Base-by-base conservation (phyloP, 768 basidiomycete genomes). In the Hygrocybe coccinea region DNA sequence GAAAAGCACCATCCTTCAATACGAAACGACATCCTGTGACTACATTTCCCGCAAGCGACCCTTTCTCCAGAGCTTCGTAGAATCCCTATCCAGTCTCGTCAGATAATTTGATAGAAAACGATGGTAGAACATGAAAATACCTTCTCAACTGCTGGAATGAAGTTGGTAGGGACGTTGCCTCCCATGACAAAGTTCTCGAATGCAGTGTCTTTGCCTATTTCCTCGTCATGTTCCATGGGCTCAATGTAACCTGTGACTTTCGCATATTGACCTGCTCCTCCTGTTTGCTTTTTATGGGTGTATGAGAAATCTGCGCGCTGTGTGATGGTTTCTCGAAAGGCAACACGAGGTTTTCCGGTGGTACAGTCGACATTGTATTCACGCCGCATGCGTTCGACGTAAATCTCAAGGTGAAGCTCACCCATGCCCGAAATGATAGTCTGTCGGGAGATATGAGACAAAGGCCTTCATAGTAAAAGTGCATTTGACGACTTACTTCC, bases 391-490 rank as follows among this genome's bases (percentile, higher is more conserved):
- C 97, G 91, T 69, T 99, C 97, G 57, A 97, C 94, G 73, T 99
- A 98, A 66, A 99, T 95, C 66, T 99, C 97, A 21, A 99, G 82
- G 68, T 99, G 97, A 15, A 99, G 83, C 70, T 99, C 97, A 22
- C 97, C 97, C 97, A 99, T 99, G 19, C 97, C 97, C 29, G 95
- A 97, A 61, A 99, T 97, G 70, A 99, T 98, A 14, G 95, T 98
- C 91, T 94, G 25, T 14, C 14, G 3, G 49, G 19, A n/a, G 39
- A 52, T 48, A 46, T 14, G 2, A 52, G 41, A 22, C 9, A 17
- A 33, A 50, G 17, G 22, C 46, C 39, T 48, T 39, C 22, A 38
- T 10, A 49, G 55, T n/a, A 44, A 34, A 54, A 8, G 35, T 25
- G 19, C 41, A 35, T 46, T 10, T 1, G 3, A 15, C 22, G 15